phyloP scores from a whole-genome alignment of 306 rosid species.

The Cercis canadensis region DNA sequence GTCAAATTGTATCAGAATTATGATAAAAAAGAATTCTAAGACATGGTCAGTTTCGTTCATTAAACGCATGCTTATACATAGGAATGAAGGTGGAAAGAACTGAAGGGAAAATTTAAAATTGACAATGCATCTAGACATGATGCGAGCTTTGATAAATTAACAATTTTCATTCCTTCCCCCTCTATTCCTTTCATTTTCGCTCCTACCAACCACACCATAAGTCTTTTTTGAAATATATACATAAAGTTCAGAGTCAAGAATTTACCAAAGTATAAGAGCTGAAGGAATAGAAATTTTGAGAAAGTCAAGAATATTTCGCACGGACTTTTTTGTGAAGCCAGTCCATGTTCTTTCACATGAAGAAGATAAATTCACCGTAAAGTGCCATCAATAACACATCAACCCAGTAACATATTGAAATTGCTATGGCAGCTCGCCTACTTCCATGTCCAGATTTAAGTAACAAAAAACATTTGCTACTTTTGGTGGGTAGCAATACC shows the following conservation, averaged over 20 bases:
- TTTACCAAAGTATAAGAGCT: slow-evolving; percentile 73
- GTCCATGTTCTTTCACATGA: slow-evolving; percentile 61
- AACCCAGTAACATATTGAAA: slow-evolving; percentile 60
- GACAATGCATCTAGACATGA: no score
- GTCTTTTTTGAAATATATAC: neutral
- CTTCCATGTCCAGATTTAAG: slow-evolving; percentile 51
- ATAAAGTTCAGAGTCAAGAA: neutral
- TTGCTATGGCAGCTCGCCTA: slow-evolving; percentile 68
- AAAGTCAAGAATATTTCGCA: slow-evolving; percentile 48
- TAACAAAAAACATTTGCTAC: slow-evolving; percentile 60
- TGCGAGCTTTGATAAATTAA: neutral
- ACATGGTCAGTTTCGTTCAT: neutral
- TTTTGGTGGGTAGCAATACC: no score
- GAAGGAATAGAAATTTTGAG: slow-evolving; percentile 67
- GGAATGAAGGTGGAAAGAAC: neutral
- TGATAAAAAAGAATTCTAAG: no score
- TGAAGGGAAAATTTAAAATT: neutral
- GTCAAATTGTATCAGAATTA: no score
- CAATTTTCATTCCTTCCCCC: neutral
- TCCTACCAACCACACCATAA: no score
- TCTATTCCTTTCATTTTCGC: no score
- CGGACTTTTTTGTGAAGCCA: slow-evolving; percentile 54
- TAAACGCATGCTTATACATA: neutral
- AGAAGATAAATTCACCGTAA: slow-evolving; percentile 54
- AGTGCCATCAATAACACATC: slow-evolving; percentile 48